Evolutionary conservation across 805 yeast genomes (phyloP).

Genomic region (Maudiozyma turicensis): DNA sequence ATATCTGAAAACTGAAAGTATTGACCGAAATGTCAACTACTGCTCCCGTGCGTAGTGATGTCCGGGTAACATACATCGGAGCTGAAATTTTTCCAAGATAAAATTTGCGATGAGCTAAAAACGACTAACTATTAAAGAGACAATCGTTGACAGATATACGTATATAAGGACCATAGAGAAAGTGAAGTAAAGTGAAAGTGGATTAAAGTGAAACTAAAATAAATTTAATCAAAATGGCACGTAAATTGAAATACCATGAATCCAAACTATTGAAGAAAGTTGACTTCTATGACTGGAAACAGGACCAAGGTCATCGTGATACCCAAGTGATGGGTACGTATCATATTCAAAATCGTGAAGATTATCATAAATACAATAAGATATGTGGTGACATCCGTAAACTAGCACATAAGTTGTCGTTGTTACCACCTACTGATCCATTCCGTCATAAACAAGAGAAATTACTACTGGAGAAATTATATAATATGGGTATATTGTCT

Average conservation of each 20-base stretch:
- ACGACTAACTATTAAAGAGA: too few relatives aligned
- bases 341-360: constrained; percentile 90
- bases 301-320: constrained; percentile 89
- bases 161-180: too few relatives aligned
- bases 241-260: constrained; percentile 90
- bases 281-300: constrained; percentile 95
- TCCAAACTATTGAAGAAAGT: constrained; percentile 89
- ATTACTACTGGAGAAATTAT: constrained; percentile 74
- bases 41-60: too few relatives aligned
- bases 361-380: constrained; percentile 86
- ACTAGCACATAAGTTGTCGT: constrained; percentile 74
- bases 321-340: constrained; percentile 94
- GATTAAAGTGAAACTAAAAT: neutral
- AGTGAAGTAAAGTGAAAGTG: neutral
- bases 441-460: constrained; percentile 83
- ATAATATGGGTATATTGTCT: constrained; percentile 78
- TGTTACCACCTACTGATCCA: constrained; percentile 81
- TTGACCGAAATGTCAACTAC: too few relatives aligned
- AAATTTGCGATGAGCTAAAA: too few relatives aligned
- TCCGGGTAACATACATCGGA: too few relatives aligned
- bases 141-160: neutral
- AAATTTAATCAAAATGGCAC: constrained; percentile 44
- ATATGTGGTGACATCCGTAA: constrained; percentile 88
- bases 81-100: too few relatives aligned
- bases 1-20: too few relatives aligned